Evolutionary conservation across 1,284 basidiomycete species (phyloP).

Genomic region (Meira nashicola): DNA sequence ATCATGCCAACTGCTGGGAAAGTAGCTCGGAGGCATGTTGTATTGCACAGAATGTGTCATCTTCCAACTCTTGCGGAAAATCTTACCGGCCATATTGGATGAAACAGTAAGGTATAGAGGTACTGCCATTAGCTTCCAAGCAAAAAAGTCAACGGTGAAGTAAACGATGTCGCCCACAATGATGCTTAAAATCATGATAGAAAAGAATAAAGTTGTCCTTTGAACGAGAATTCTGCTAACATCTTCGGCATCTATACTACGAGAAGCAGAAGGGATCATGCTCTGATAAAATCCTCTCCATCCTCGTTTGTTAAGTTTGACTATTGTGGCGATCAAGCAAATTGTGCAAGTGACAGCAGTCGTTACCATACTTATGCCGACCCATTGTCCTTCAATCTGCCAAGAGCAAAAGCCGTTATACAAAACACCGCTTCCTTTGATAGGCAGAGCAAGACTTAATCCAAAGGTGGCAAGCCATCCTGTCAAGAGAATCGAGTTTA

Average conservation of each 20-base stretch:
- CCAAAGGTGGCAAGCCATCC: conserved; percentile 30
- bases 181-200: conserved; percentile 33
- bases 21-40: conserved; percentile 36
- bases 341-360: conserved; percentile 32
- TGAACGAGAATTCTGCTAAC: conserved; percentile 41
- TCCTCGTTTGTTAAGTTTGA: conserved; percentile 38
- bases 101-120: no score
- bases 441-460: conserved; percentile 25
- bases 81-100: conserved; percentile 36
- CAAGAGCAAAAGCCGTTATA: conserved; percentile 33
- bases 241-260: conserved; percentile 32
- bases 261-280: conserved; percentile 21
- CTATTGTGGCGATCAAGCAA: conserved; percentile 29
- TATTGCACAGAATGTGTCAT: conserved; percentile 32
- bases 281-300: conserved; percentile 27
- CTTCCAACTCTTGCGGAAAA: conserved; percentile 38
- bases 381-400: conserved; percentile 26
- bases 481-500: conserved; percentile 28
- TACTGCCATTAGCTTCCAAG: no score
- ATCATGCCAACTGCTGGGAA: conserved; percentile 29
- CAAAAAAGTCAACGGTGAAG: conserved; percentile 36
- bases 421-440: conserved; percentile 22
- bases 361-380: conserved; percentile 25
- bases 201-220: conserved; percentile 35
- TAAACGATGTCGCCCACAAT: conserved; percentile 31